Evolutionary conservation across 2,329 filamentous ascomycete species (phyloP).

Genomic region (Orbilia blumenaviensis): DNA sequence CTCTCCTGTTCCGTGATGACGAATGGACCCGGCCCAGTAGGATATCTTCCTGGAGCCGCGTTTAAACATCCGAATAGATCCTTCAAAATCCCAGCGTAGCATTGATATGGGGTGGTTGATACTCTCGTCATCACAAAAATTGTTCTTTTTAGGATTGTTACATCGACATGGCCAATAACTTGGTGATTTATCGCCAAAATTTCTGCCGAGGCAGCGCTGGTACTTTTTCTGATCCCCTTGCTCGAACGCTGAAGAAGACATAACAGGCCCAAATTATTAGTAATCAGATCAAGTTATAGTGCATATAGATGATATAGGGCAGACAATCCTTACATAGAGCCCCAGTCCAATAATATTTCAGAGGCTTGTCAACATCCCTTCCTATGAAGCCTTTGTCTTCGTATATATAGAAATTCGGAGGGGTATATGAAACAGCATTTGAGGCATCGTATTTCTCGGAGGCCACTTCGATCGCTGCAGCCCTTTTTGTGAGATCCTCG

Average conservation of each 20-base stretch:
- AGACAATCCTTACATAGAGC: constrained; percentile 25
- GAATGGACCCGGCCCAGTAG: constrained; percentile 9
- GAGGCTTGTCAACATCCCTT: neutral
- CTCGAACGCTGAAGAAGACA: neutral
- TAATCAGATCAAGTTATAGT: too few relatives aligned
- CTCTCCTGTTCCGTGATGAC: neutral
- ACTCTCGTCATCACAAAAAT: neutral
- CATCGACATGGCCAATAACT: neutral
- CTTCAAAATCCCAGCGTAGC: constrained; percentile 17
- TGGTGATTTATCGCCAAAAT: neutral
- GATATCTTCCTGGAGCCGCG: neutral
- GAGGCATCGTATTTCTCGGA: too few relatives aligned
- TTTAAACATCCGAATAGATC: constrained; percentile 10
- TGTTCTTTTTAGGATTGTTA: neutral
- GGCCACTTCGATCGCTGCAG: too few relatives aligned
- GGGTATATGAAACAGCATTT: too few relatives aligned
- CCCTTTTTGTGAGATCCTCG: neutral
- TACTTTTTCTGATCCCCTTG: neutral
- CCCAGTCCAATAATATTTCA: constrained; percentile 16
- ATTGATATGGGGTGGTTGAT: constrained; percentile 3
- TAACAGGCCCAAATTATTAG: neutral
- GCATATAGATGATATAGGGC: too few relatives aligned
- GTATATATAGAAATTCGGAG: neutral
- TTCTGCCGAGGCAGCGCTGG: neutral
- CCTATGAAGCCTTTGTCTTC: neutral